phyloP scores from a whole-genome alignment of 805 yeast species.

The Wickerhamiella kurtzmanii region DNA sequence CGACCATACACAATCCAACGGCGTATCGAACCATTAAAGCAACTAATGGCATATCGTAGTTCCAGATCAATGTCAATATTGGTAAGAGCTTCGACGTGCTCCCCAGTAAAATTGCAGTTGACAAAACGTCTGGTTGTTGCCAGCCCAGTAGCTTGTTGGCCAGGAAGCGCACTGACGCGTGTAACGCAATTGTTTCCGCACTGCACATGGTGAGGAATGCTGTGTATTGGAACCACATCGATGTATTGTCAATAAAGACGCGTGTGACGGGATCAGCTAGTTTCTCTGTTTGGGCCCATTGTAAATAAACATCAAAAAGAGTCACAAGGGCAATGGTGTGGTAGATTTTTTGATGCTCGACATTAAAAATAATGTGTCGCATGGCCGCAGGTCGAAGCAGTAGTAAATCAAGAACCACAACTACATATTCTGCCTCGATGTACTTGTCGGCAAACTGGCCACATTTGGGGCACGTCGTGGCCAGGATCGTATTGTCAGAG shows the following conservation, averaged over 20 bases:
- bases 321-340: slow-evolving; percentile 49
- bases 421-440: slow-evolving; percentile 76
- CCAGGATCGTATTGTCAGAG: slow-evolving; percentile 63
- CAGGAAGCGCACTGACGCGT: slow-evolving; percentile 26
- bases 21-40: slow-evolving; percentile 45
- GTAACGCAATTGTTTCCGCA: slow-evolving; percentile 25
- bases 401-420: slow-evolving; percentile 70
- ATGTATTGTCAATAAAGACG: slow-evolving; percentile 20
- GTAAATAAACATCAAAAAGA: slow-evolving; percentile 76
- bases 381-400: slow-evolving; percentile 68
- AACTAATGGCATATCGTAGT: slow-evolving; percentile 70
- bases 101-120: slow-evolving; percentile 60
- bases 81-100: slow-evolving; percentile 77
- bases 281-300: slow-evolving; percentile 84
- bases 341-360: slow-evolving; percentile 13
- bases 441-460: slow-evolving; percentile 72
- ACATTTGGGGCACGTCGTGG: slow-evolving; percentile 66
- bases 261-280: slow-evolving; percentile 22
- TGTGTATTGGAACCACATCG: slow-evolving; percentile 28
- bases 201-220: slow-evolving; percentile 27
- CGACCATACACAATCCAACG: slow-evolving; percentile 50
- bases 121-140: slow-evolving; percentile 33
- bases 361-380: slow-evolving; percentile 71
- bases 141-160: slow-evolving; percentile 26
- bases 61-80: slow-evolving; percentile 90